Percentiles rank a stretch among this genome's conserved stretches.
Evolutionary conservation across 2,329 filamentous ascomycete species (phyloP).

Genomic region (Phialophora macrospora): DNA sequence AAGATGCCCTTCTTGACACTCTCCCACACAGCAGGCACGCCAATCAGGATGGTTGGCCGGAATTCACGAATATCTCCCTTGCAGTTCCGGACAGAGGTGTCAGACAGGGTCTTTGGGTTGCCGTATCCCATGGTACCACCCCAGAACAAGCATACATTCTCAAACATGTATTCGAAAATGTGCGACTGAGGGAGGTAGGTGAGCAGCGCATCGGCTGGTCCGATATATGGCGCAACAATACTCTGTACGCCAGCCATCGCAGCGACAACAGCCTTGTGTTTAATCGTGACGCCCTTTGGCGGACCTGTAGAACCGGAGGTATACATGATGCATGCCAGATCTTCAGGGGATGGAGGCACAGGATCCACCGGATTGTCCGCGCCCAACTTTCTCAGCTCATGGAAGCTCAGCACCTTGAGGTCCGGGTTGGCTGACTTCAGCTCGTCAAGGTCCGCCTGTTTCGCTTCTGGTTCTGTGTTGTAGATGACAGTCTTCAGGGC

Average conservation of each 20-base stretch:
- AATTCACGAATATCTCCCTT: constrained; percentile 93
- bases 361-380: constrained; percentile 70
- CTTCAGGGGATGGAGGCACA: constrained; percentile 70
- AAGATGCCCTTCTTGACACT: constrained; percentile 94
- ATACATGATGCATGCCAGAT: constrained; percentile 75
- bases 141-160: constrained; percentile 87
- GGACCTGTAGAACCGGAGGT: constrained; percentile 85
- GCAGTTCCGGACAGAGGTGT: constrained; percentile 84
- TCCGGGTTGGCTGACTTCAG: constrained; percentile 57
- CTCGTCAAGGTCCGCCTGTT: constrained; percentile 56
- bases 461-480: constrained; percentile 56
- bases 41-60: constrained; percentile 84
- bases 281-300: constrained; percentile 82
- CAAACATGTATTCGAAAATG: constrained; percentile 94
- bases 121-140: constrained; percentile 94
- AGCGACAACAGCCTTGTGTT: constrained; percentile 77
- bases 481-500: constrained; percentile 60
- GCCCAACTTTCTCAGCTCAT: constrained; percentile 57
- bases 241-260: constrained; percentile 80
- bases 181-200: constrained; percentile 94
- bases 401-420: constrained; percentile 57
- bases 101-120: constrained; percentile 84
- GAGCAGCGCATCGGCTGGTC: constrained; percentile 76
- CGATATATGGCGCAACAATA: constrained; percentile 77
- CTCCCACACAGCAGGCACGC: constrained; percentile 97